Conservation (phyloP, 306 rosid genomes). For the Inga leiocalycina region DNA sequence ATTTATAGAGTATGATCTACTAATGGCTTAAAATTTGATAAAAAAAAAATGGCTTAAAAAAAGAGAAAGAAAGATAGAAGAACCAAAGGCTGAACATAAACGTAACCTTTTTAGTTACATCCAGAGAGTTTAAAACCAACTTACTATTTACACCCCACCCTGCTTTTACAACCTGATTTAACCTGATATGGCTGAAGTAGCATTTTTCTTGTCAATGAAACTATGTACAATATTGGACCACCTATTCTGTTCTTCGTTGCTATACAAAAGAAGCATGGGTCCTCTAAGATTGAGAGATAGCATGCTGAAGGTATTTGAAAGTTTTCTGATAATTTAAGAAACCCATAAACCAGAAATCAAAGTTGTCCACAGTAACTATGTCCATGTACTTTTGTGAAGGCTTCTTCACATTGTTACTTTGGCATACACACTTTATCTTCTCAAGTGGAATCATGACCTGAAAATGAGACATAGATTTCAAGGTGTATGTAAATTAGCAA, state of each 20-base stretch:
- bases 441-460: constrained; percentile 54
- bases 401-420: constrained; percentile 44
- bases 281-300: background rate
- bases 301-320: background rate
- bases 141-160: background rate
- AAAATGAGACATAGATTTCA: background rate
- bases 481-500: background rate
- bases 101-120: background rate
- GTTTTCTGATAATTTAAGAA: constrained; percentile 43
- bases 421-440: constrained; percentile 43
- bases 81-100: background rate
- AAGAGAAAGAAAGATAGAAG: background rate
- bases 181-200: background rate
- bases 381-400: constrained; percentile 59
- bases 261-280: constrained; percentile 5
- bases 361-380: constrained; percentile 52
- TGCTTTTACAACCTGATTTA: background rate
- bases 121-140: background rate
- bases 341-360: constrained; percentile 67
- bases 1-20: background rate
- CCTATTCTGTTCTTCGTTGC: background rate
- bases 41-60: background rate
- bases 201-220: constrained; percentile 1
- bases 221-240: constrained; percentile 29
- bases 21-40: background rate